Percentiles rank a stretch among this genome's conserved stretches.
Evolutionary conservation across 2,329 filamentous ascomycete genomes (phyloP).

Genomic region (Diaporthe ilicicola): DNA sequence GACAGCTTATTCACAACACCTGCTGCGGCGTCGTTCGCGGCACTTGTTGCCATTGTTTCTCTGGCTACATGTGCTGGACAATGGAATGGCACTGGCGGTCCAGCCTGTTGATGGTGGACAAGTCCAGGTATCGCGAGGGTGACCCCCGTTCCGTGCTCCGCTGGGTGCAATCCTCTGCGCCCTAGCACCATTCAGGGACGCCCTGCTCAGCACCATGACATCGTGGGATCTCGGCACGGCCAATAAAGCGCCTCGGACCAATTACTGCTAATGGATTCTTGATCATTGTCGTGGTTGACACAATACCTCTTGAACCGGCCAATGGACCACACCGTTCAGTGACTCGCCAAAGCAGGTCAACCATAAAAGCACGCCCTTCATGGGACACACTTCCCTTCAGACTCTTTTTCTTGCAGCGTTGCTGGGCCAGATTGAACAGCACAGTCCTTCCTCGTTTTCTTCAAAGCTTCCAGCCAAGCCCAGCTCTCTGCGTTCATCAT

Average conservation of each 20-base stretch:
- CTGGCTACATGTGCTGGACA: background rate
- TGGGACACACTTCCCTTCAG: background rate
- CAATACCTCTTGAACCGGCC: background rate
- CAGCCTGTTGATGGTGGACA: background rate
- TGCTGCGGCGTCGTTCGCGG: too few species aligned
- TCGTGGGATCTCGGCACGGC: background rate
- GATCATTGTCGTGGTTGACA: background rate
- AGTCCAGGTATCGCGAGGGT: background rate
- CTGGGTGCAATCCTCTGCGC: too few species aligned
- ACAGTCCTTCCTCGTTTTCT: too few species aligned
- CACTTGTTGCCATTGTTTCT: background rate
- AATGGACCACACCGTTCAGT: background rate
- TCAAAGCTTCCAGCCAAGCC: too few species aligned
- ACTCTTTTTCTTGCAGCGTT: background rate
- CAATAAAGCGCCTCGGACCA: constrained; percentile 13
- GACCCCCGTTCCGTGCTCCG: background rate
- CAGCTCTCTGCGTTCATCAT: too few species aligned
- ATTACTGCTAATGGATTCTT: background rate
- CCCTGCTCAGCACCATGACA: background rate
- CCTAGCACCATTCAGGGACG: background rate
- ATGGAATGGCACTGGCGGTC: background rate
- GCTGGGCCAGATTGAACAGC: background rate
- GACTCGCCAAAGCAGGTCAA: background rate
- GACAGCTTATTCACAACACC: background rate
- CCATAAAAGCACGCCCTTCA: constrained; percentile 11